Conservation (phyloP, 2,329 filamentous ascomycete genomes). For the Mycosphaerella sp. region DNA sequence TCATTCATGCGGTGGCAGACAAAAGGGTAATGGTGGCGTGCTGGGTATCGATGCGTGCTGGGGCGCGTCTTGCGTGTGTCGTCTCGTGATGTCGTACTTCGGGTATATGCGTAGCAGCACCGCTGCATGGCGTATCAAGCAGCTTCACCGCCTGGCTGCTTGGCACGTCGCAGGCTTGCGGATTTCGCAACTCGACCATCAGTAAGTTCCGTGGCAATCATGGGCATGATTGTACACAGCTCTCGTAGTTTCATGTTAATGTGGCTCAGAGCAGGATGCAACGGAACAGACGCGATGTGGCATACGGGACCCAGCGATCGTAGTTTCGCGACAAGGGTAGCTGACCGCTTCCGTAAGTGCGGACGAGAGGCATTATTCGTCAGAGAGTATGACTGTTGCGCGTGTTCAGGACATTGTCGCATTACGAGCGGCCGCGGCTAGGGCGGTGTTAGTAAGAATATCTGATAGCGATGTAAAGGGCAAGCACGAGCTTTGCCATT, state of each 20-base stretch:
- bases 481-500: not conserved
- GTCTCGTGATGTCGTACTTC: slow-evolving; percentile 8
- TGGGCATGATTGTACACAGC: no score
- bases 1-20: slow-evolving; percentile 9
- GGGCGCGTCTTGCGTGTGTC: slow-evolving; percentile 6
- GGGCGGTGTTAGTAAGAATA: slow-evolving; percentile 2
- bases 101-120: not conserved
- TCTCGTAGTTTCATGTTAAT: no score
- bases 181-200: not conserved
- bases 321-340: no score
- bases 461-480: not conserved
- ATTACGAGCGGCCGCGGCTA: slow-evolving; percentile 10
- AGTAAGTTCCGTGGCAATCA: no score
- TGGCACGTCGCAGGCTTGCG: not conserved
- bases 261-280: no score
- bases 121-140: not conserved
- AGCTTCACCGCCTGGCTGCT: not conserved
- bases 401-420: slow-evolving; percentile 11
- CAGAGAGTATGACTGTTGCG: not conserved
- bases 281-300: no score
- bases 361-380: not conserved
- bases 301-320: no score
- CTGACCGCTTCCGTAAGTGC: no score
- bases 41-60: slow-evolving; percentile 5
- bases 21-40: slow-evolving; percentile 7